Conservation (phyloP, 2,329 filamentous ascomycete genomes). For the Nakataea oryzae region DNA sequence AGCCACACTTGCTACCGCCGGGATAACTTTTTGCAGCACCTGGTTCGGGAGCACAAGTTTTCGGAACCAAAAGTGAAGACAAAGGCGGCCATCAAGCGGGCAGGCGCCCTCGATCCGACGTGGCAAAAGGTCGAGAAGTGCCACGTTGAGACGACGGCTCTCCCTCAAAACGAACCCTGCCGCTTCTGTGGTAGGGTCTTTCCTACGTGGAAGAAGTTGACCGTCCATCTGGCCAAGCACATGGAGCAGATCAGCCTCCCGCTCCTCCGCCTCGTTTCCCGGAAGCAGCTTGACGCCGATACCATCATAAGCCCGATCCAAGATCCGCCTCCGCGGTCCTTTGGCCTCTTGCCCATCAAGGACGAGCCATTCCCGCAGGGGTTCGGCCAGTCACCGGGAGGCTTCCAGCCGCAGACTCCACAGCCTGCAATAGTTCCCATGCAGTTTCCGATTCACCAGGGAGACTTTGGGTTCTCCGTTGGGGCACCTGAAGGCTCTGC, state of each 20-base stretch:
- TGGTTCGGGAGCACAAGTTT: conserved; percentile 85
- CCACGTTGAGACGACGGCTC: conserved; percentile 55
- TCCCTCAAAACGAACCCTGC: conserved; percentile 68
- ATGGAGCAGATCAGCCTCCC: conserved; percentile 89
- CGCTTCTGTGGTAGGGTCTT: conserved; percentile 78
- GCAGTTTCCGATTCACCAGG: neutral
- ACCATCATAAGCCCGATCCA: conserved; percentile 60
- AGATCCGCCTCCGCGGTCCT: conserved; percentile 34
- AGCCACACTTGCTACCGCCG: conserved; percentile 75
- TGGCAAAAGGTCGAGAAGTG: conserved; percentile 73
- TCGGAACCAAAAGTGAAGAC: conserved; percentile 75
- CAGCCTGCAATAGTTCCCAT: neutral
- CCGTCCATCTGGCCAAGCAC: conserved; percentile 86
- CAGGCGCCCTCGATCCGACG: conserved; percentile 48
- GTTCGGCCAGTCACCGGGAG: conserved; percentile 5
- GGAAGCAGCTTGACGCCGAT: conserved; percentile 38
- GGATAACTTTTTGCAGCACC: conserved; percentile 87
- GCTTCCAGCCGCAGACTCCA: conserved; percentile 1
- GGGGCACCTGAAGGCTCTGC: neutral
- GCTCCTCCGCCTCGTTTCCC: conserved; percentile 51
- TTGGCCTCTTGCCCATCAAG: conserved; percentile 20
- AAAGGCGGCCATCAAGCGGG: conserved; percentile 55
- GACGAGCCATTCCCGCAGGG: conserved; percentile 14
- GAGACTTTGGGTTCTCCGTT: neutral
- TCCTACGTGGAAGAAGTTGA: conserved; percentile 83